A percentile compares a stretch with the other conserved stretches of the same genome.
phyloP scores from a whole-genome alignment of 169 alveolate species.

The Plasmodium inui region DNA sequence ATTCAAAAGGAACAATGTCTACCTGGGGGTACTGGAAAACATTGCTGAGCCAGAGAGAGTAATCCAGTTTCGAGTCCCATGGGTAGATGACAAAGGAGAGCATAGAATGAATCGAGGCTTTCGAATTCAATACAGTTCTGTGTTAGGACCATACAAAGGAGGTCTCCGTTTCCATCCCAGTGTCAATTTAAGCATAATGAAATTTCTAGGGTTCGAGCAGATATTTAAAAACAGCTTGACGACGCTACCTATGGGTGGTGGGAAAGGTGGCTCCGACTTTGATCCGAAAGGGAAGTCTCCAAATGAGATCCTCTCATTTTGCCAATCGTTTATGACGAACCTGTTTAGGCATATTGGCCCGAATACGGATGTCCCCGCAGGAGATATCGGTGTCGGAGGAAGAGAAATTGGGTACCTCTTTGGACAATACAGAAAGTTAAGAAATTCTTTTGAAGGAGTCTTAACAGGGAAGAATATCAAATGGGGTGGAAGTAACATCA shows the following conservation, averaged over 20 bases:
- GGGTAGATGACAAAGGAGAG: constrained; percentile 87
- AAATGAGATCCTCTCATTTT: constrained; percentile 85
- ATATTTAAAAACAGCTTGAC: constrained; percentile 89
- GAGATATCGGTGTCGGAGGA: constrained; percentile 91
- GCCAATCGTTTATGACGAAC: constrained; percentile 87
- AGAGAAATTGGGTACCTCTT: constrained; percentile 90
- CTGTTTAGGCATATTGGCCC: constrained; percentile 87
- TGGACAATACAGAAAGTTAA: constrained; percentile 88
- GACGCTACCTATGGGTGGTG: constrained; percentile 91
- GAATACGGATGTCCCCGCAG: constrained; percentile 91
- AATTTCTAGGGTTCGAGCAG: constrained; percentile 91
- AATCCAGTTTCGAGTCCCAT: constrained; percentile 83
- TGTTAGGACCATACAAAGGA: constrained; percentile 91
- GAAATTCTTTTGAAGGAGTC: constrained; percentile 84
- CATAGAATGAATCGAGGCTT: constrained; percentile 86
- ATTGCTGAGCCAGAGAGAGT: constrained; percentile 87
- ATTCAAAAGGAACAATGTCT: constrained; percentile 76
- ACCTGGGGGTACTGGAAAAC: constrained; percentile 81
- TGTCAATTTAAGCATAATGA: constrained; percentile 87
- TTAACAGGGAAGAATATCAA: constrained; percentile 88
- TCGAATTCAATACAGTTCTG: constrained; percentile 88
- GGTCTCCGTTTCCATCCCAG: constrained; percentile 90
- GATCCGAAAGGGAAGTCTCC: constrained; percentile 91
- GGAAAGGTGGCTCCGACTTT: constrained; percentile 91
- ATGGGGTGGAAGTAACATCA: constrained; percentile 89